Evolutionary conservation across 2,329 filamentous ascomycete species (phyloP).

Genomic region (Colletotrichum eremochloae): DNA sequence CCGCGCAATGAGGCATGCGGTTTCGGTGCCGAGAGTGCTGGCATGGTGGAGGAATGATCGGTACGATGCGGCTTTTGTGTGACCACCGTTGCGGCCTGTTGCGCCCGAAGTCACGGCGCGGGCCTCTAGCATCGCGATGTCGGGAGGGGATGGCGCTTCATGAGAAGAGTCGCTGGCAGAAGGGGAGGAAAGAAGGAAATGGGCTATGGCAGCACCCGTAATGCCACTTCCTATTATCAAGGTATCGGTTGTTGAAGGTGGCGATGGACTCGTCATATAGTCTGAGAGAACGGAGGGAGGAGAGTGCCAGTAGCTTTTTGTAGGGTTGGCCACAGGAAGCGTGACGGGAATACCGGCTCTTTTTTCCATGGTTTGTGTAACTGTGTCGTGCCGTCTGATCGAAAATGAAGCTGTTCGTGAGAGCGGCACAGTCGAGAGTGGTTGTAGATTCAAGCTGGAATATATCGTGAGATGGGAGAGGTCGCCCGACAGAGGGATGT

Average conservation of each 20-base stretch:
- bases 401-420: neutral
- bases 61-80: slow-evolving; percentile 62
- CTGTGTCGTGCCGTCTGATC: neutral
- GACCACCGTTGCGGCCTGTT: slow-evolving; percentile 67
- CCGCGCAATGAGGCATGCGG: slow-evolving; percentile 64
- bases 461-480: neutral
- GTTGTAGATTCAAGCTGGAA: neutral
- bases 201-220: slow-evolving; percentile 59
- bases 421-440: neutral
- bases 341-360: slow-evolving; percentile 32
- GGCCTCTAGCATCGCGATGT: slow-evolving; percentile 64
- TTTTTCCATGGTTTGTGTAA: slow-evolving; percentile 23
- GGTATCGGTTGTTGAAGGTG: slow-evolving; percentile 59
- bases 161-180: slow-evolving; percentile 30
- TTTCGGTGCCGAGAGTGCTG: slow-evolving; percentile 58
- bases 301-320: slow-evolving; percentile 61
- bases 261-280: slow-evolving; percentile 29
- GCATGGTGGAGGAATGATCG: slow-evolving; percentile 64
- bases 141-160: slow-evolving; percentile 24
- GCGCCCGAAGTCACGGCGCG: slow-evolving; percentile 64
- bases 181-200: slow-evolving; percentile 43
- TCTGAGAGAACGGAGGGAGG: slow-evolving; percentile 54
- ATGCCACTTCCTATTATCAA: slow-evolving; percentile 70
- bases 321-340: slow-evolving; percentile 57
- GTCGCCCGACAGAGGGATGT: neutral